Percentiles rank a stretch among this genome's conserved stretches.
Conservation (phyloP, 2,329 filamentous ascomycete genomes). For the Xenoacremonium recifei region DNA sequence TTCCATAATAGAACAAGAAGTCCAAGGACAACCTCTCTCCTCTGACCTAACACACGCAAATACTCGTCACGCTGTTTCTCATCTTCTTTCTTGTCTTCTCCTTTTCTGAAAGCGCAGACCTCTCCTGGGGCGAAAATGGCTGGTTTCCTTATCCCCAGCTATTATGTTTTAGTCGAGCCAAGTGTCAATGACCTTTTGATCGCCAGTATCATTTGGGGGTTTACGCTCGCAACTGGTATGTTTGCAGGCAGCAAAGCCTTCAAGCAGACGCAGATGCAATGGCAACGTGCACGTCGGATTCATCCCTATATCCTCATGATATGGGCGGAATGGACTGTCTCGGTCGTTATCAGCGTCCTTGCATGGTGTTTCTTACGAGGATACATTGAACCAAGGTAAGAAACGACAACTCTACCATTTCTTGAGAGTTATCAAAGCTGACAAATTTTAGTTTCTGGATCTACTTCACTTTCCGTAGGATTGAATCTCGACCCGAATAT, state of each 20-base stretch:
- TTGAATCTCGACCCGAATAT: conserved; percentile 4
- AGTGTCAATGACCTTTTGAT: conserved; percentile 16
- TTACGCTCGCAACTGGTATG: conserved; percentile 18
- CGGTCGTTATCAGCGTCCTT: conserved; percentile 18
- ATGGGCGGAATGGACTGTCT: conserved; percentile 21
- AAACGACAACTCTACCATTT: not conserved
- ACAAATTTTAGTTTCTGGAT: conserved; percentile 17
- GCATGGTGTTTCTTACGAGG: conserved; percentile 19
- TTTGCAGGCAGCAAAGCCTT: conserved; percentile 17
- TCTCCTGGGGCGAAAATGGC: conserved; percentile 2
- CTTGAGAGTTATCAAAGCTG: conserved; percentile 3
- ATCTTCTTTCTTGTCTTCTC: too few relatives aligned
- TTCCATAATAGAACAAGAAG: too few relatives aligned
- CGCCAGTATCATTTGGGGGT: conserved; percentile 25
- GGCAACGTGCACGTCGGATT: conserved; percentile 6
- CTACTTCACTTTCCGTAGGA: conserved; percentile 16
- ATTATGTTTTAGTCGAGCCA: conserved; percentile 12
- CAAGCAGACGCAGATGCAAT: conserved; percentile 19
- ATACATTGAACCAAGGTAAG: conserved; percentile 15
- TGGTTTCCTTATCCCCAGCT: conserved; percentile 14
- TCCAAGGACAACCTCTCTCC: too few relatives aligned
- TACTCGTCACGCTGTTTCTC: too few relatives aligned
- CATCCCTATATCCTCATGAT: conserved; percentile 18
- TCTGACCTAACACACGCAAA: too few relatives aligned
- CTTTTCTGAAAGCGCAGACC: too few relatives aligned